phyloP scores from a whole-genome alignment of 1,284 basidiomycete species.

The Mrakiaceae sp. region DNA sequence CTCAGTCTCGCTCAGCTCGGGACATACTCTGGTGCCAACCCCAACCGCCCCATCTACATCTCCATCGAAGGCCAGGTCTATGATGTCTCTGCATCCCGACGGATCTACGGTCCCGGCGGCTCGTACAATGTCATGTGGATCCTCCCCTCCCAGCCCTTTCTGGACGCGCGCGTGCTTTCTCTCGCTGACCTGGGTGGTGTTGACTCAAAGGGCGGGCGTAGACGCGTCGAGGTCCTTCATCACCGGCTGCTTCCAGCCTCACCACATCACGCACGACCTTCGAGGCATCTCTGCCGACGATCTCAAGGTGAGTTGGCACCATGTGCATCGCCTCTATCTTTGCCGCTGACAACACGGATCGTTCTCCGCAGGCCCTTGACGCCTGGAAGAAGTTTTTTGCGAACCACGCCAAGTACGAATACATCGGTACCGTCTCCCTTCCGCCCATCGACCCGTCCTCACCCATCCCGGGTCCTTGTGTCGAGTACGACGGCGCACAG shows the following conservation, averaged over 20 bases:
- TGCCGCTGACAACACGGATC: neutral
- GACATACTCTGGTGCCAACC: constrained; percentile 60
- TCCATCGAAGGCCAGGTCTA: constrained; percentile 87
- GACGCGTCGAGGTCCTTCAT: constrained; percentile 83
- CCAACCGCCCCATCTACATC: constrained; percentile 67
- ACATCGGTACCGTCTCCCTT: constrained; percentile 49
- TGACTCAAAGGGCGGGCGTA: constrained; percentile 56
- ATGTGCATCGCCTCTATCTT: neutral
- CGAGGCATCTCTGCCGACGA: constrained; percentile 65
- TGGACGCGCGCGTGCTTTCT: neutral
- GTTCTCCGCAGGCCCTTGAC: constrained; percentile 47
- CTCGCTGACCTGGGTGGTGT: neutral
- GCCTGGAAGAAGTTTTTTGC: constrained; percentile 85
- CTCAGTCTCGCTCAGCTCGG: constrained; percentile 41
- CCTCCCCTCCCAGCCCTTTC: neutral
- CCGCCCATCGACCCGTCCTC: constrained; percentile 60
- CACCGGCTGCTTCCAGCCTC: constrained; percentile 74
- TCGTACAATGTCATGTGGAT: constrained; percentile 71
- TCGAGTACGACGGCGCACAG: too few relatives aligned
- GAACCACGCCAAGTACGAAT: constrained; percentile 62
- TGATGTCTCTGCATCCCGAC: constrained; percentile 65
- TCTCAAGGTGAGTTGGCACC: constrained; percentile 44
- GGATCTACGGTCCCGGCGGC: constrained; percentile 81
- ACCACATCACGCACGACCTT: constrained; percentile 78
- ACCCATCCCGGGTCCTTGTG: constrained; percentile 67